Conservation (phyloP, 2,329 filamentous ascomycete species). For the Fusarium torreyae region DNA sequence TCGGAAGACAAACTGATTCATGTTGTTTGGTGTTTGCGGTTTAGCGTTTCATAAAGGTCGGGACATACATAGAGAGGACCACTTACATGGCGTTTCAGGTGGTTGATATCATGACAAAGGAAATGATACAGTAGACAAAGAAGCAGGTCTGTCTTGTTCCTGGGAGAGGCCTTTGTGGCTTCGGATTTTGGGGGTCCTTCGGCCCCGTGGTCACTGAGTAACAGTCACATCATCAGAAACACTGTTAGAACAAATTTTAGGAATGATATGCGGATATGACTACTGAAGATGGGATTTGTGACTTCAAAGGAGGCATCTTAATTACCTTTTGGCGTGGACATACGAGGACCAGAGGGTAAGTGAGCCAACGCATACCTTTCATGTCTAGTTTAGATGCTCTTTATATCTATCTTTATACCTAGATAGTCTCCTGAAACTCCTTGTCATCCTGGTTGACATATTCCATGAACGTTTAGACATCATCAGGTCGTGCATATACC, state of each 20-base stretch:
- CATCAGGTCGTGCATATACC: slow-evolving; percentile 57
- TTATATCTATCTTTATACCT: slow-evolving; percentile 1
- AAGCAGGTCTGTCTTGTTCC: neutral
- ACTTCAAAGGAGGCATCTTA: neutral
- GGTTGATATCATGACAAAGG: slow-evolving; percentile 29
- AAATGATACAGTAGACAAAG: slow-evolving; percentile 10
- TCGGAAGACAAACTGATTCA: slow-evolving; percentile 15
- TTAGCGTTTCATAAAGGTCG: slow-evolving; percentile 14
- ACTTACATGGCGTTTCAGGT: slow-evolving; percentile 38
- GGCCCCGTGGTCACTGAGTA: slow-evolving; percentile 4
- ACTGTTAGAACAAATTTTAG: slow-evolving; percentile 6
- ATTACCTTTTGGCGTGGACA: neutral
- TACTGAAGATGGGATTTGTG: neutral
- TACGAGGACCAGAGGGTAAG: neutral
- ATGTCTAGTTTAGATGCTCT: slow-evolving; percentile 2
- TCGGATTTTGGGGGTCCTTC: slow-evolving; percentile 6
- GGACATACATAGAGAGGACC: neutral
- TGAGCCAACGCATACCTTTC: slow-evolving; percentile 1
- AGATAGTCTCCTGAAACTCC: slow-evolving; percentile 3
- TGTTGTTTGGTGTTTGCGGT: slow-evolving; percentile 21
- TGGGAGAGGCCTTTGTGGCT: slow-evolving; percentile 1
- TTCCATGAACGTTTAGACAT: neutral
- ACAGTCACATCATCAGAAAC: slow-evolving; percentile 9
- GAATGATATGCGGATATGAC: neutral
- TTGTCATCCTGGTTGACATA: neutral